Base-by-base conservation (phyloP, 345 rosid genomes). In the Euphorbia pulcherrima region DNA sequence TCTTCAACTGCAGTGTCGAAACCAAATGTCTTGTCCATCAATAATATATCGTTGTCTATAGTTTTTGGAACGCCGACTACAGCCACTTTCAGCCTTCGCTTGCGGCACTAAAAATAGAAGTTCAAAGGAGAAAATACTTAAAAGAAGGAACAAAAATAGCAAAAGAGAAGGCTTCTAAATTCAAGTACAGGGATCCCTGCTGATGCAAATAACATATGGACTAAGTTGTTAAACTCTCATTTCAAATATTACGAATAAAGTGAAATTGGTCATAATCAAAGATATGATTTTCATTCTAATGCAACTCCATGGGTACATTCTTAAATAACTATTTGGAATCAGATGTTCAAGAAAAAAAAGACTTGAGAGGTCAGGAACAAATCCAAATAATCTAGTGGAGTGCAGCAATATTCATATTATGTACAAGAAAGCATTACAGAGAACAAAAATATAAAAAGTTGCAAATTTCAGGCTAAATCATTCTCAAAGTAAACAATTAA, bases 61-160 rank as follows among this genome's bases (percentile, higher is more conserved):
- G 97, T 94, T 77, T 94, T 94, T 41, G 99, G 97, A 75, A 94
- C 97, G 71, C 99, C 99, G 84, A 94, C 97, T 24, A 94, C 87
- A 75, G 97, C 93, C 68, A 94, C 87, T 74, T 58, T 82, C 75
- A 91, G 20, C 73, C 79, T 80, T 77, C 97, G 81, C 80, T 83
- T 87, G 50, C 86, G 83, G 74, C 99, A 94, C 97, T 94, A 68
- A 9, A 81, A 72, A 48, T 54, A 62, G 54, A 62, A 70, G 18
- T 13, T 44, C 24, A 62, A 18, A 60, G 64, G 14, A 47, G 47
- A 35, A 23, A 61, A 61, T 12, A 21, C 48, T 28, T 60, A 12
- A 55, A 17, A 46, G 53, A 67, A 67, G 20, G 51, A 71, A 26
- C 41, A 35, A 21, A 21, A 64, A 39, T 23, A n/a, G 7, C 0